Conservation (phyloP, 306 rosid genomes). For the Begonia loranthoides region DNA sequence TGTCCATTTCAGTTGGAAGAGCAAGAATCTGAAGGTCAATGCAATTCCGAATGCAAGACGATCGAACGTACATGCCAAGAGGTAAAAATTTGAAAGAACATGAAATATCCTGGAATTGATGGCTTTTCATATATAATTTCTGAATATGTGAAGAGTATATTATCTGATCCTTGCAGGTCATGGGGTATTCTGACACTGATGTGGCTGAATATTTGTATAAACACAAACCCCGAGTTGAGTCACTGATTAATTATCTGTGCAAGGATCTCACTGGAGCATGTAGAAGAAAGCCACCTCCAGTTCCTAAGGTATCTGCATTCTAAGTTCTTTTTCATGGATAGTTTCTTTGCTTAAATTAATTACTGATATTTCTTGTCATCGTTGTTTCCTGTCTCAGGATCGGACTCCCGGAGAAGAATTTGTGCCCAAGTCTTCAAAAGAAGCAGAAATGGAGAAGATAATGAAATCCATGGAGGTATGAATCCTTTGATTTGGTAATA, state of each 20-base stretch:
- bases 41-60: slow-evolving; percentile 96
- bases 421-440: slow-evolving; percentile 71
- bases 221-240: slow-evolving; percentile 46
- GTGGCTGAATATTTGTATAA: slow-evolving; percentile 77
- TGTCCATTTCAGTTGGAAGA: slow-evolving; percentile 50
- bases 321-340: no score
- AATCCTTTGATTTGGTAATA: background rate
- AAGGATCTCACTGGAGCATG: no score
- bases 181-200: slow-evolving; percentile 91
- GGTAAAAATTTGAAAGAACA: no score
- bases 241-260: slow-evolving; percentile 24
- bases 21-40: slow-evolving; percentile 92
- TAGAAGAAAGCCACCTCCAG: slow-evolving; percentile 27
- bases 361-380: background rate
- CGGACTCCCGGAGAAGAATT: slow-evolving; percentile 87
- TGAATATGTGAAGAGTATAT: no score
- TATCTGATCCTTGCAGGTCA: slow-evolving; percentile 42
- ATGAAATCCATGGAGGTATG: slow-evolving; percentile 92
- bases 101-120: no score
- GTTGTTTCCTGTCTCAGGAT: slow-evolving; percentile 27
- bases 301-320: slow-evolving; percentile 70
- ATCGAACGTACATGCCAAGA: slow-evolving; percentile 89
- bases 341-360: background rate
- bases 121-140: no score
- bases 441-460: slow-evolving; percentile 90